These are phyloP conservation scores for Flaveria brownii DNA, from an alignment of 129 eudicot genomes.

Conservation along the genomic window DNA sequence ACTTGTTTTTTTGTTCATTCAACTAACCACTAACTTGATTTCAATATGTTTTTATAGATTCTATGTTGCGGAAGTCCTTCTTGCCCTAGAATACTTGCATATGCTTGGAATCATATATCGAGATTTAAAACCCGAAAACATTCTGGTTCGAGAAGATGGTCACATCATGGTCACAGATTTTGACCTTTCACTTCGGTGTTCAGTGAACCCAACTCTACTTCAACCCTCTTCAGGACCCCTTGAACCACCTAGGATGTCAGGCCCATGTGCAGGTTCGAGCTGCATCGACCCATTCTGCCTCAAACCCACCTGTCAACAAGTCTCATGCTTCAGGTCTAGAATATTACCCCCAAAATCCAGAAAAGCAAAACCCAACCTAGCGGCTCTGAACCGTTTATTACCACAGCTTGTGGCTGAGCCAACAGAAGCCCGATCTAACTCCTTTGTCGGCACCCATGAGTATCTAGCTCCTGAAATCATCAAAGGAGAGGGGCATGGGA, in stretches of 20 bases:
- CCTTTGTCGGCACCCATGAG: constrained; percentile 75
- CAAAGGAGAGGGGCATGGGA: constrained; percentile 81
- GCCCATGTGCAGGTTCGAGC: constrained; percentile 82
- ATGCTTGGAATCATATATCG: constrained; percentile 96
- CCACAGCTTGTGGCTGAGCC: constrained; percentile 97
- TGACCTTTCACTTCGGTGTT: constrained; percentile 89
- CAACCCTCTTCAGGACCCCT: constrained; percentile 50
- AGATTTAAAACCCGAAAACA: constrained; percentile 95
- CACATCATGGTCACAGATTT: constrained; percentile 99
- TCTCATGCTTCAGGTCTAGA: constrained; percentile 86
- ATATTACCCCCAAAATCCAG: constrained; percentile 45
- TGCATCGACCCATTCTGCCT: constrained; percentile 94
- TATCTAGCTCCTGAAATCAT: too few relatives aligned
- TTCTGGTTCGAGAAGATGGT: constrained; percentile 95
- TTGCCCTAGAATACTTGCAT: constrained; percentile 91
- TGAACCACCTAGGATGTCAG: constrained; percentile 71
- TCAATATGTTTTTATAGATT: constrained; percentile 49
- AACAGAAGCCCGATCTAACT: constrained; percentile 91
- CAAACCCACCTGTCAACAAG: constrained; percentile 72
- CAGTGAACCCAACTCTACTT: constrained; percentile 80
- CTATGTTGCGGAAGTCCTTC: constrained; percentile 96
- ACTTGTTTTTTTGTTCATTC: not conserved
- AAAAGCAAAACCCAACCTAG: constrained; percentile 48
- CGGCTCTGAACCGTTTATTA: constrained; percentile 43
- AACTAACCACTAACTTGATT: constrained; percentile 2